phyloP scores from a whole-genome alignment of 140 eudicot genomes.

The Bidens hawaiensis region DNA sequence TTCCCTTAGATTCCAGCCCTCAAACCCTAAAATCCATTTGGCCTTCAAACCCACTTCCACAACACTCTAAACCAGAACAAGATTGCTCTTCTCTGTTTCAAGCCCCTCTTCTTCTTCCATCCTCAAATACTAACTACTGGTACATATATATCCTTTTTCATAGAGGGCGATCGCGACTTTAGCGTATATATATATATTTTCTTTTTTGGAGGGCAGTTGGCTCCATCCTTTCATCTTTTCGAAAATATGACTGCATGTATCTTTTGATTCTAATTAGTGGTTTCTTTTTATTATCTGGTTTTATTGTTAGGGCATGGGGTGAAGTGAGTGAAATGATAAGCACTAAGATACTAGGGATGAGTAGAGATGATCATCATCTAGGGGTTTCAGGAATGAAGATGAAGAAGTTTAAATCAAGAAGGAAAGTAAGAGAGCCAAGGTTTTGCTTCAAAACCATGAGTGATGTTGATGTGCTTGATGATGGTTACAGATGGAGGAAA shows the following conservation, averaged over 20 bases:
- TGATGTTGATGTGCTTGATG: constrained; percentile 84
- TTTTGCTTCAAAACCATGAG: constrained; percentile 93
- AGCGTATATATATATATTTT: too few relatives aligned
- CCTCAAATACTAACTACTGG: constrained; percentile 51
- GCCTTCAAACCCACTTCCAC: constrained; percentile 19
- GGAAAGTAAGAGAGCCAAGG: constrained; percentile 87
- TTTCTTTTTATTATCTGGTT: neutral
- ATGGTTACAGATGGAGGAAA: constrained; percentile 87
- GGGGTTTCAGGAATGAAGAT: constrained; percentile 65
- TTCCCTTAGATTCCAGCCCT: constrained; percentile 35
- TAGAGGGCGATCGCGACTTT: too few relatives aligned
- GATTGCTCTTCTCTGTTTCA: constrained; percentile 29
- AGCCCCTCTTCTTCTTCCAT: constrained; percentile 39
- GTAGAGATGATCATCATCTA: constrained; percentile 29
- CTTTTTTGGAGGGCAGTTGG: too few relatives aligned
- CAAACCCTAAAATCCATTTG: constrained; percentile 41
- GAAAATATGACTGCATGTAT: too few relatives aligned
- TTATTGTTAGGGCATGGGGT: constrained; percentile 53
- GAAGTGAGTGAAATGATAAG: constrained; percentile 40
- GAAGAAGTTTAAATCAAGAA: constrained; percentile 81
- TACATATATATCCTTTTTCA: too few relatives aligned
- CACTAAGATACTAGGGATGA: constrained; percentile 33
- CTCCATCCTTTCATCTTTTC: too few relatives aligned
- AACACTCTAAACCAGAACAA: constrained; percentile 28
- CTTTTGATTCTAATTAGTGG: constrained; percentile 5